phyloP scores from a whole-genome alignment of 2,329 filamentous ascomycete genomes.

The Byssochlamys sp. region DNA sequence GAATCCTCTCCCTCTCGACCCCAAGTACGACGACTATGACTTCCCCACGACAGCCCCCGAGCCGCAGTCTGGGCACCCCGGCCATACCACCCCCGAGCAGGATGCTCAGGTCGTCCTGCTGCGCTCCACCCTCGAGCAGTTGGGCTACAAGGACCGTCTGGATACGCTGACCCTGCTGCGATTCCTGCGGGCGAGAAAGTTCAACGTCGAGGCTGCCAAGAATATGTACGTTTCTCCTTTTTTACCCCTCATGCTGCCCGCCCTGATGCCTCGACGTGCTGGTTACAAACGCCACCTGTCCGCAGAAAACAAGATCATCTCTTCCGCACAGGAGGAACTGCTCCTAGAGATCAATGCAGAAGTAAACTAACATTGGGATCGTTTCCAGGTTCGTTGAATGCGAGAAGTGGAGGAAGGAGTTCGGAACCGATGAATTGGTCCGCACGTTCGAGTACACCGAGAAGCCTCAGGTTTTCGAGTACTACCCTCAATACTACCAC shows the following conservation, averaged over 20 bases:
- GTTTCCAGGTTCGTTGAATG: constrained; percentile 71
- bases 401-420: constrained; percentile 85
- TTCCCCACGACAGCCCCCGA: constrained; percentile 70
- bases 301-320: not conserved
- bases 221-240: constrained; percentile 60
- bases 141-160: constrained; percentile 71
- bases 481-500: constrained; percentile 98
- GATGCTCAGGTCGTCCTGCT: constrained; percentile 83
- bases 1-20: constrained; percentile 49
- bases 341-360: not conserved
- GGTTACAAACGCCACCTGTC: not conserved
- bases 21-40: constrained; percentile 95
- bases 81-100: constrained; percentile 75
- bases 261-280: not conserved
- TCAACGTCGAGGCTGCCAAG: constrained; percentile 74
- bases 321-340: not conserved
- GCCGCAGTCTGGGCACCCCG: constrained; percentile 67
- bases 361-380: constrained; percentile 9
- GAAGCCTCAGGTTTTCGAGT: constrained; percentile 72
- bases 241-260: constrained; percentile 1
- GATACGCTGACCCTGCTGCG: constrained; percentile 89
- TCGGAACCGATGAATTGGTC: constrained; percentile 71
- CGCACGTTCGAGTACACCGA: constrained; percentile 78
- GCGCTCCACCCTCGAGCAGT: constrained; percentile 70
- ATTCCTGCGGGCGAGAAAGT: constrained; percentile 90